Evolutionary conservation across 352 stramenopile species (phyloP), one percentile per base, ranked within the genome.

Genomic region (Globisporangium alternatum): DNA sequence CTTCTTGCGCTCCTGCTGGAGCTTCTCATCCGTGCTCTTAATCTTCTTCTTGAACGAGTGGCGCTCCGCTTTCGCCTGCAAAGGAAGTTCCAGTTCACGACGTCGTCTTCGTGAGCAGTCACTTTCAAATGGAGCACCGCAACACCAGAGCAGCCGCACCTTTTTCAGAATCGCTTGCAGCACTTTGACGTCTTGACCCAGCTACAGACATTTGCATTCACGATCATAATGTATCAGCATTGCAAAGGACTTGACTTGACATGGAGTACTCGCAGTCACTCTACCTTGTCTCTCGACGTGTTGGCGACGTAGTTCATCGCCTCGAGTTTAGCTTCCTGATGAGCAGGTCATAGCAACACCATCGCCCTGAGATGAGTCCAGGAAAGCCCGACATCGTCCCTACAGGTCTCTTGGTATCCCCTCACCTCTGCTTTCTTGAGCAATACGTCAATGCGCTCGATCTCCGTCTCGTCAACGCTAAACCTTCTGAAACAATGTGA

Each of bases 41-140:
- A 94, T 89, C 60, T 88, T 87, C 68, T 91, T 92, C 63, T 91
- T 91, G 66, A 94, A 92, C 5, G 76, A 68, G 9, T 90, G 78
- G 13, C 86, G 86, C 60, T 94, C 86, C 2, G 81, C 78, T 72
- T 90, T 92, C 21, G 86, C 85, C 80, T 88, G 55, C 10, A 28
- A 30, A 41, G 17, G 6, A 21, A 43, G 7, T 13, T 6, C 9
- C 39, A 44, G 39, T 19, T 28, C 25, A 28, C 25, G 25, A 28
- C 2, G 25, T 21, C 22, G 19, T 37, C 15, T 21, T 19, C 12
- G 19, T 35, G 22, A 21, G 25, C 25, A 55, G 39, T 45, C 12
- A 19, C 17, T 45, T 12, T 17, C 12, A 17, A 31, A 37, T 28
- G 25, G 25, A 28, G 2, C 25, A 28, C 25, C 25, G 2, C 25